Evolutionary conservation across 306 rosid genomes (phyloP), one percentile per base, ranked within the genome.

Genomic region (Dalbergia cultrata): DNA sequence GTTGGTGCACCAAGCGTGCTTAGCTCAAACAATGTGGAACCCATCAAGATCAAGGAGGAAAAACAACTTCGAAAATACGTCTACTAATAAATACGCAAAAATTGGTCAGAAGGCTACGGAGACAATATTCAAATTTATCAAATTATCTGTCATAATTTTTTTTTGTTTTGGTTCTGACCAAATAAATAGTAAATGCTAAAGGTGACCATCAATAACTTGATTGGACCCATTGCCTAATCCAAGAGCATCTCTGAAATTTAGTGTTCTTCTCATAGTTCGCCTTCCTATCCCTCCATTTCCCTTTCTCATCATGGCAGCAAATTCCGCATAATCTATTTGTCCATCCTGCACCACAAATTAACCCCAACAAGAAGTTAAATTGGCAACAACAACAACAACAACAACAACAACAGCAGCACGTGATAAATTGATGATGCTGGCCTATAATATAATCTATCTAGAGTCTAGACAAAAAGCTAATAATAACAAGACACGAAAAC

Each of bases 251-350:
- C 88, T 84, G 31, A 86, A 68, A 73, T 86, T 86, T 18, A 88
- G 63, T 67, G 89, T 84, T 56, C 64, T 88, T 79, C 90, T 88
- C 90, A 88, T 88, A 26, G 92, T 88, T 81, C 92, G 22, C 69
- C 92, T 86, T 77, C 92, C 92, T 57, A 88, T 78, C 41, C 87
- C 92, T 79, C 92, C 92, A 85, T 88, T 88, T 7, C 92, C 92
- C 80, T 86, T 86, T 80, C 90, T 87, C 92, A 89, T 87, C 90
- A 89, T 87, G 0, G 89, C 89, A 54, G 89, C 82, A 53, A 89
- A 89, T 83, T 89, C 92, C 47, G 79, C 84, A 83, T 87, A 89
- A 83, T 89, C 92, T 82, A 89, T 89, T 72, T 87, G 89, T 59
- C 92, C 92, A 85, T 89, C 92, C 92, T 89, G 92, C 60, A 85